These are phyloP conservation scores for Pseudogymnoascus sp. DNA, from an alignment of 2,329 filamentous ascomycete species.

Conservation along the genomic window DNA sequence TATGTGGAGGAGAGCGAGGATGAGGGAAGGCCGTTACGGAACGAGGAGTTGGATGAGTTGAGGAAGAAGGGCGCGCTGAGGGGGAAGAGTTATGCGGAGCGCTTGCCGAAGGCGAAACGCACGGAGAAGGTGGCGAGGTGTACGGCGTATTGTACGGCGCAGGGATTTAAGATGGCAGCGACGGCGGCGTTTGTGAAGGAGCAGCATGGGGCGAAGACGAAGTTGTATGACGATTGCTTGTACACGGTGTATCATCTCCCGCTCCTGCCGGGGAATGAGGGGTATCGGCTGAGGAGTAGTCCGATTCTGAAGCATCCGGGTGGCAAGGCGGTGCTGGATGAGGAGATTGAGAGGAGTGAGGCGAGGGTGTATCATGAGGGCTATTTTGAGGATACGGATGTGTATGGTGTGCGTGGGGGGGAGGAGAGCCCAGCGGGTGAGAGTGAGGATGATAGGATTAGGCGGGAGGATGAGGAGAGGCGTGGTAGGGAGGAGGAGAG, in stretches of 20 bases:
- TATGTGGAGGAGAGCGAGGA: conserved; percentile 40
- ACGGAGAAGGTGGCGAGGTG: conserved; percentile 82
- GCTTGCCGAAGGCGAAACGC: conserved; percentile 78
- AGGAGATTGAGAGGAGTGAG: conserved; percentile 94
- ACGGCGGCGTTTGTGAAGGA: conserved; percentile 85
- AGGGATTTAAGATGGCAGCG: conserved; percentile 81
- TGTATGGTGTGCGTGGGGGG: conserved; percentile 41
- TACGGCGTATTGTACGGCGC: conserved; percentile 93
- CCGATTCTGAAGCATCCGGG: conserved; percentile 89
- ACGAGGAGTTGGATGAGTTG: conserved; percentile 61
- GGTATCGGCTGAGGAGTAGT: conserved; percentile 81
- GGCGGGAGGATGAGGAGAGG: conserved; percentile 26
- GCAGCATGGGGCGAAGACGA: conserved; percentile 83
- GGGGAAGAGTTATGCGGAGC: conserved; percentile 89
- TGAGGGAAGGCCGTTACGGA: conserved; percentile 58
- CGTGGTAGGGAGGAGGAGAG: conserved; percentile 31
- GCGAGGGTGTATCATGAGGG: conserved; percentile 82
- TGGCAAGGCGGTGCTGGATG: conserved; percentile 84
- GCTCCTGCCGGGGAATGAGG: conserved; percentile 74
- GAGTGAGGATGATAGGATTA: conserved; percentile 28
- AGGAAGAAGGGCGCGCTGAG: conserved; percentile 53
- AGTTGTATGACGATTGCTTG: conserved; percentile 94
- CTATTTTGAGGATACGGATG: conserved; percentile 68
- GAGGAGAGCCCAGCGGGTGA: conserved; percentile 39
- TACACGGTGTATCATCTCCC: conserved; percentile 94